A percentile compares a stretch with the other conserved stretches of the same genome.
These are phyloP conservation scores for Melanomma pulvis-pyrius DNA, from an alignment of 495 filamentous ascomycete genomes.

Conservation along the genomic window DNA sequence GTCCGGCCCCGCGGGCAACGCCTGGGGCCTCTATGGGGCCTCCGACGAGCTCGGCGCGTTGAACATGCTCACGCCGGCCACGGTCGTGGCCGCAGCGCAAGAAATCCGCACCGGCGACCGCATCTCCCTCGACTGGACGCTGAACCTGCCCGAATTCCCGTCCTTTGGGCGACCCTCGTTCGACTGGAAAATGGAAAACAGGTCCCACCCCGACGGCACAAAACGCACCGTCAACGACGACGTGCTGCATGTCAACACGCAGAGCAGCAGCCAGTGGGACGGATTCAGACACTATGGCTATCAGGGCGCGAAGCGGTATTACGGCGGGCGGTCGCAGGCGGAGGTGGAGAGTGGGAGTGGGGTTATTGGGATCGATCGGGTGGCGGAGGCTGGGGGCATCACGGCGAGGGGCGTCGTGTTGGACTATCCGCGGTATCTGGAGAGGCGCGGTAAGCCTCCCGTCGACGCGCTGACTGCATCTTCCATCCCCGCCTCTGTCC, in stretches of 20 bases:
- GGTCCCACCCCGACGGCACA: slow-evolving; percentile 30
- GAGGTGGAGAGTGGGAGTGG: slow-evolving; percentile 55
- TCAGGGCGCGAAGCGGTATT: slow-evolving; percentile 58
- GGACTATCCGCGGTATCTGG: slow-evolving; percentile 40
- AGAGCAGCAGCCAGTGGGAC: slow-evolving; percentile 61
- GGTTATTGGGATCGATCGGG: slow-evolving; percentile 29
- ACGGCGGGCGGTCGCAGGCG: slow-evolving; percentile 60
- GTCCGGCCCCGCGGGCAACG: slow-evolving; percentile 52
- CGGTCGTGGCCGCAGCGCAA: slow-evolving; percentile 49
- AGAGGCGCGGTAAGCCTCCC: slow-evolving; percentile 24
- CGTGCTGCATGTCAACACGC: slow-evolving; percentile 58
- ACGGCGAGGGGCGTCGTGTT: slow-evolving; percentile 55
- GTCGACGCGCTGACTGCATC: slow-evolving; percentile 12
- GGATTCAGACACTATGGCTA: slow-evolving; percentile 52
- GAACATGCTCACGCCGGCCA: slow-evolving; percentile 54
- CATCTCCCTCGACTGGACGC: slow-evolving; percentile 54
- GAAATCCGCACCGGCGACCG: slow-evolving; percentile 59
- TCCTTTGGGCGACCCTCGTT: slow-evolving; percentile 27
- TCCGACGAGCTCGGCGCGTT: slow-evolving; percentile 55
- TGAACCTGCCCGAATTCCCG: slow-evolving; percentile 37
- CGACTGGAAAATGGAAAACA: slow-evolving; percentile 22
- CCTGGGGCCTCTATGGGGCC: slow-evolving; percentile 56
- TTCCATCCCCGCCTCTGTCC: not conserved
- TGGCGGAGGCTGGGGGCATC: slow-evolving; percentile 40
- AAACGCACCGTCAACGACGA: slow-evolving; percentile 48